Percentiles rank a stretch among this genome's conserved stretches.
phyloP scores from a whole-genome alignment of 1,284 basidiomycete species.

The Ustilago trichophora region DNA sequence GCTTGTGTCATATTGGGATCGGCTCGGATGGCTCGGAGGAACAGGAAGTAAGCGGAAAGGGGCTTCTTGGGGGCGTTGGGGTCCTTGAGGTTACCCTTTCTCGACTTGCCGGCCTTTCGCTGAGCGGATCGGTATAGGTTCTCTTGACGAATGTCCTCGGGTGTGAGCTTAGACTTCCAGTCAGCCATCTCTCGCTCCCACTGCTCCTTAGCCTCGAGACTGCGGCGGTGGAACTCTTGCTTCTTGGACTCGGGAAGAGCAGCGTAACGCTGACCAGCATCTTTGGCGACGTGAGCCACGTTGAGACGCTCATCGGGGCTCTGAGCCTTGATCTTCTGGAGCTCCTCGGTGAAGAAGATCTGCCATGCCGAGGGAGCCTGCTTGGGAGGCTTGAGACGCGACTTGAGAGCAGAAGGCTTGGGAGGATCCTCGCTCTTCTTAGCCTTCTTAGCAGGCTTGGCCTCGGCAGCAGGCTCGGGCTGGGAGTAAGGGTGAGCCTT shows the following conservation, averaged over 20 bases:
- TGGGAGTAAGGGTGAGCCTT: conserved; percentile 46
- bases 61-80: conserved; percentile 98
- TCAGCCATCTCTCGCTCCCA: conserved; percentile 80
- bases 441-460: conserved; percentile 44
- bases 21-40: conserved; percentile 73
- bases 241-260: conserved; percentile 80
- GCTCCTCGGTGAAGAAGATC: conserved; percentile 95
- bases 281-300: conserved; percentile 93
- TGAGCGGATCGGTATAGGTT: conserved; percentile 89
- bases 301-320: conserved; percentile 76
- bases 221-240: conserved; percentile 69
- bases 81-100: conserved; percentile 94
- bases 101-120: conserved; percentile 89
- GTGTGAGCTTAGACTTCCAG: conserved; percentile 89
- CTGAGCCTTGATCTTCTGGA: conserved; percentile 78
- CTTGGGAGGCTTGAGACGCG: conserved; percentile 82
- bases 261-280: conserved; percentile 90
- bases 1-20: conserved; percentile 69
- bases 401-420: conserved; percentile 67
- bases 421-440: conserved; percentile 56
- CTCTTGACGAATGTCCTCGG: conserved; percentile 93
- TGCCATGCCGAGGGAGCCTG: conserved; percentile 95
- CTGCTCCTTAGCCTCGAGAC: conserved; percentile 83
- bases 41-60: conserved; percentile 92
- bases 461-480: conserved; percentile 29